A percentile compares a stretch with the other conserved stretches of the same genome.
Conservation (phyloP, 1,284 basidiomycete species). For the Boletus semigastroideus region DNA sequence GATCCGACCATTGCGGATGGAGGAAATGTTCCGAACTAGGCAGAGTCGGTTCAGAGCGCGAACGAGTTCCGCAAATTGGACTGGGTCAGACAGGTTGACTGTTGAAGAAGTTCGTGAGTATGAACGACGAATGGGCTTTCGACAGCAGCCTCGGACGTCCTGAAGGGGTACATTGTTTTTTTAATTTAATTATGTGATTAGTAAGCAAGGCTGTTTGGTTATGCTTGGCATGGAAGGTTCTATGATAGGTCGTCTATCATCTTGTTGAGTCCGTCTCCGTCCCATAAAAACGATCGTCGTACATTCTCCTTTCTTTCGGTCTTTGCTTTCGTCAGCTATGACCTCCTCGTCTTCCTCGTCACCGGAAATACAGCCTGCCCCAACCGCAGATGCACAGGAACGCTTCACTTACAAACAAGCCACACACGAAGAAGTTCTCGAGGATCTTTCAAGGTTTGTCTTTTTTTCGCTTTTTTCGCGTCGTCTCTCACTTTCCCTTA, state of each 20-base stretch:
- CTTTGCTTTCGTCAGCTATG: conserved; percentile 36
- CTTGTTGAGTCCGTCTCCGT: too few species aligned
- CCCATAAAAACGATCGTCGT: conserved; percentile 35
- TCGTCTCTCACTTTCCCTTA: conserved; percentile 31
- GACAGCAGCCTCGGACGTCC: conserved; percentile 30
- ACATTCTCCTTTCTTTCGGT: conserved; percentile 26
- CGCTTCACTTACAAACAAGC: conserved; percentile 63
- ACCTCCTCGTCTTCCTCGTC: conserved; percentile 67
- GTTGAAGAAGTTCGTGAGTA: conserved; percentile 83
- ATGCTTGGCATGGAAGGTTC: conserved; percentile 23
- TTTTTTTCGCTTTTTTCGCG: conserved; percentile 4
- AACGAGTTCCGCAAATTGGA: conserved; percentile 94
- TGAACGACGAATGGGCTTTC: conserved; percentile 86
- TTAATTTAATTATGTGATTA: too few species aligned
- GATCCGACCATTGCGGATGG: conserved; percentile 83
- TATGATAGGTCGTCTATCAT: conserved; percentile 22
- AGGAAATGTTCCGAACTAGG: conserved; percentile 75
- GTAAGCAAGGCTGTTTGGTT: conserved; percentile 31
- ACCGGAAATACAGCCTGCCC: conserved; percentile 61
- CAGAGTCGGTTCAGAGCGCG: conserved; percentile 83
- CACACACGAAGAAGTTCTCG: conserved; percentile 77
- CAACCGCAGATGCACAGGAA: conserved; percentile 44
- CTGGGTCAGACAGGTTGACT: conserved; percentile 81
- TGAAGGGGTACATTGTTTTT: conserved; percentile 5
- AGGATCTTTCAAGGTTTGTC: conserved; percentile 81